These are phyloP conservation scores for Trichoderma oligosporum DNA, from an alignment of 2,329 filamentous ascomycete genomes.

Conservation along the genomic window DNA sequence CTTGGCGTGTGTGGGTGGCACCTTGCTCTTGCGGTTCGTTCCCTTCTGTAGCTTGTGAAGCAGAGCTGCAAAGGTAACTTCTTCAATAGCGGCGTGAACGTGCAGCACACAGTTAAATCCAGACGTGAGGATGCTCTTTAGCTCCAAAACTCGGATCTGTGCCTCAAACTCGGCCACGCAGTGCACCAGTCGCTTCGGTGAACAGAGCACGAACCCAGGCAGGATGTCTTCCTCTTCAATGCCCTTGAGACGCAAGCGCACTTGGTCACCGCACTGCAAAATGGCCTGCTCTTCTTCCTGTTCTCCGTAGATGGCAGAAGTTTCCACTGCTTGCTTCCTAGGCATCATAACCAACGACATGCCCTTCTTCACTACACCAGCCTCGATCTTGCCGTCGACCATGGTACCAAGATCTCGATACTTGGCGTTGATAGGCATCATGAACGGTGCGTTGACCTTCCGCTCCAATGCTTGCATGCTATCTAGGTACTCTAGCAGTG, in stretches of 20 bases:
- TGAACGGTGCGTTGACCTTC: constrained; percentile 96
- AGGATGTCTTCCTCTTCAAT: constrained; percentile 97
- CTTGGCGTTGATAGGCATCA: constrained; percentile 97
- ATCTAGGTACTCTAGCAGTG: constrained; percentile 93
- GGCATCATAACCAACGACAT: constrained; percentile 91
- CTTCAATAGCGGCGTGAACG: constrained; percentile 95
- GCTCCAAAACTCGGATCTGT: constrained; percentile 89
- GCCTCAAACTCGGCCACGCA: constrained; percentile 88
- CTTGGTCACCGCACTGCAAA: constrained; percentile 89
- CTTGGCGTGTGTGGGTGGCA: constrained; percentile 86
- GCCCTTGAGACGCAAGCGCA: constrained; percentile 85
- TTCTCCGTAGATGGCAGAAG: constrained; percentile 87
- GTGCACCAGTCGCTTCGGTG: constrained; percentile 88
- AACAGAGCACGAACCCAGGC: constrained; percentile 94
- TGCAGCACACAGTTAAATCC: constrained; percentile 98
- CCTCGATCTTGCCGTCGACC: constrained; percentile 95
- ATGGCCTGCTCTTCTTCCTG: constrained; percentile 84
- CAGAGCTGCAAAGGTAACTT: constrained; percentile 84
- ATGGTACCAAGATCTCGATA: constrained; percentile 97
- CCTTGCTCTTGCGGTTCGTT: constrained; percentile 89
- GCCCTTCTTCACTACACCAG: constrained; percentile 88
- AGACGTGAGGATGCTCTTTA: constrained; percentile 89
- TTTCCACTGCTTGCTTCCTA: constrained; percentile 75
- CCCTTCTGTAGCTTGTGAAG: constrained; percentile 95
- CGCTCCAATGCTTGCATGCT: constrained; percentile 88